Conservation (phyloP, 2,329 filamentous ascomycete species). For the Fusarium nanum region DNA sequence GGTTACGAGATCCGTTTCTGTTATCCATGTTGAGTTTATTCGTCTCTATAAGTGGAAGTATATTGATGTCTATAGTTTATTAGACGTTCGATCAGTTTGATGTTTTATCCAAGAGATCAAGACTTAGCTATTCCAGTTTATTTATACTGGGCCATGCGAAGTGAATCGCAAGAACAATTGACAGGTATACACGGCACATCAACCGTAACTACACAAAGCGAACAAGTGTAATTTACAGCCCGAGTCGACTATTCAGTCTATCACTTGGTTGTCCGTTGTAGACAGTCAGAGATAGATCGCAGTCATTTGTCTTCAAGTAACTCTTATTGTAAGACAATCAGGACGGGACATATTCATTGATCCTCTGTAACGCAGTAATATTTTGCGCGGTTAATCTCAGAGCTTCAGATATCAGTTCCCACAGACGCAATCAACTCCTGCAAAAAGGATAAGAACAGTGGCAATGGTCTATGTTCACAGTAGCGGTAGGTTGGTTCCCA, state of each 20-base stretch:
- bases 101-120: background rate
- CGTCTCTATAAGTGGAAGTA: background rate
- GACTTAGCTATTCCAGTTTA: no score
- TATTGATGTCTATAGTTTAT: background rate
- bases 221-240: background rate
- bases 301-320: background rate
- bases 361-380: no score
- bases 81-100: background rate
- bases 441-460: no score
- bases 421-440: no score
- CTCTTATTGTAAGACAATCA: no score
- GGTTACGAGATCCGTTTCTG: rapidly evolving
- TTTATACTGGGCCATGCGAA: no score
- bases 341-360: no score
- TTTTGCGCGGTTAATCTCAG: no score
- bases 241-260: background rate
- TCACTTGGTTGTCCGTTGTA: background rate
- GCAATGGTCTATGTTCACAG: background rate
- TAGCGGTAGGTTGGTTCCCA: background rate
- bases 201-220: no score
- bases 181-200: no score
- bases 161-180: no score
- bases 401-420: no score
- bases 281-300: background rate
- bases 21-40: background rate